Conservation (phyloP, 2,329 filamentous ascomycete species). For the Diaporthe ilicicola region DNA sequence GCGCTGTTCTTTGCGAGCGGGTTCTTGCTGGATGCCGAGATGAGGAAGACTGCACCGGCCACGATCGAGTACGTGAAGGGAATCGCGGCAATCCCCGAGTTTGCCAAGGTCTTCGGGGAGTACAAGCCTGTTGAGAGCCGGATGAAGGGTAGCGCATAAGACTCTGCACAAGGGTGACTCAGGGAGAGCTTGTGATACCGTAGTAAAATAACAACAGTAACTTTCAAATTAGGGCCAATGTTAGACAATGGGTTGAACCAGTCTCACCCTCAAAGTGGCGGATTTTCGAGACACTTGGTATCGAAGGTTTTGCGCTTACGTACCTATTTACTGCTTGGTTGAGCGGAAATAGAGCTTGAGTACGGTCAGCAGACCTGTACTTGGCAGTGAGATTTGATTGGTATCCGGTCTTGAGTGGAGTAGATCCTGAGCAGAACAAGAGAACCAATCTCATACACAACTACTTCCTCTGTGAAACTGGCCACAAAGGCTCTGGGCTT, state of each 20-base stretch:
- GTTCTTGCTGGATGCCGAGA: slow-evolving; percentile 45
- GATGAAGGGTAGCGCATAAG: slow-evolving; percentile 19
- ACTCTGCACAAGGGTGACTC: neutral
- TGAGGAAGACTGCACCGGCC: slow-evolving; percentile 44
- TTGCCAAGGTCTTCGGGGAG: slow-evolving; percentile 45
- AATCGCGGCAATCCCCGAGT: slow-evolving; percentile 43
- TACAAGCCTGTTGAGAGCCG: slow-evolving; percentile 43
- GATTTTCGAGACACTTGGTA: fast-evolving
- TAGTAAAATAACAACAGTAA: neutral
- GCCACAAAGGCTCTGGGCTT: too few species aligned
- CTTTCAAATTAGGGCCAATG: too few species aligned
- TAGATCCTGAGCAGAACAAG: too few species aligned
- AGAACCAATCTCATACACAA: too few species aligned
- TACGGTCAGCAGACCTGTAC: too few species aligned
- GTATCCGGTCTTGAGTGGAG: too few species aligned
- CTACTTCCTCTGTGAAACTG: too few species aligned
- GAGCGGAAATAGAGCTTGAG: neutral
- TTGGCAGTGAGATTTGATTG: too few species aligned
- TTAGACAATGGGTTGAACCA: too few species aligned
- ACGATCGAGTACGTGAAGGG: slow-evolving; percentile 43
- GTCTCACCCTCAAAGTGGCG: too few species aligned
- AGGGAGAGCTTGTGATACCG: neutral
- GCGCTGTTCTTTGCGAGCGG: slow-evolving; percentile 37
- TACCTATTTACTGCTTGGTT: neutral
- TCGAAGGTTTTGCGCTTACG: neutral